These are phyloP conservation scores for Aurinia saxatilis DNA, from an alignment of 345 rosid species.

Conservation along the genomic window DNA sequence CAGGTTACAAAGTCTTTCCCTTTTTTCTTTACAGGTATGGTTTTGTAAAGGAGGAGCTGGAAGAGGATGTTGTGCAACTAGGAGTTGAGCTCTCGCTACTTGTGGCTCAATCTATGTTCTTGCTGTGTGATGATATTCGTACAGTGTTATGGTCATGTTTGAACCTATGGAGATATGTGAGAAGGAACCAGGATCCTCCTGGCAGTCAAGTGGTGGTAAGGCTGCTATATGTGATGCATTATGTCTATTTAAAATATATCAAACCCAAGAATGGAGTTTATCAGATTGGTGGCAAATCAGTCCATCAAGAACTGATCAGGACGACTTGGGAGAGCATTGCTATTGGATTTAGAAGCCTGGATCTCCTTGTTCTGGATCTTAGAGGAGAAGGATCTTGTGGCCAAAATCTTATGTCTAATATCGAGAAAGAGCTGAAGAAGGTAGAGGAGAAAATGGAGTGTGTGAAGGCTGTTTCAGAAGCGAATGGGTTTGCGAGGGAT, in stretches of 20 bases:
- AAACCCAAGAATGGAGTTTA: not conserved
- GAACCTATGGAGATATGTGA: not conserved
- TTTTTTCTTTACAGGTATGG: not conserved
- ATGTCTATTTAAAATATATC: not conserved
- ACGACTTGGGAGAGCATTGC: not conserved
- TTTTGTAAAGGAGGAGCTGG: not conserved
- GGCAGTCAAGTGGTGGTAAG: not conserved
- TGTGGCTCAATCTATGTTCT: not conserved
- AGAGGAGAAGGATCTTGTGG: not conserved
- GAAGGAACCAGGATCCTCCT: not conserved
- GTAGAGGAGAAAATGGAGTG: not conserved
- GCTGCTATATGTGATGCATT: not conserved
- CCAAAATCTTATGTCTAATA: not conserved
- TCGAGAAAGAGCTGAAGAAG: not conserved
- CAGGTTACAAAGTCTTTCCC: too few relatives aligned
- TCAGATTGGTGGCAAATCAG: not conserved
- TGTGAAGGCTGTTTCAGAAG: not conserved
- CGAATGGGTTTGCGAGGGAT: not conserved
- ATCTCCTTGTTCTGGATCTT: not conserved
- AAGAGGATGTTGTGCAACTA: not conserved
- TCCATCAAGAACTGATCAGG: not conserved
- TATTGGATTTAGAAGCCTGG: not conserved
- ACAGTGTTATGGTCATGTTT: not conserved
- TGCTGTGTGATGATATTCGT: not conserved
- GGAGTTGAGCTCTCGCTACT: constrained; percentile 6